phyloP scores from a whole-genome alignment of 2,329 filamentous ascomycete species.

The Neopestalotiopsis sp. region DNA sequence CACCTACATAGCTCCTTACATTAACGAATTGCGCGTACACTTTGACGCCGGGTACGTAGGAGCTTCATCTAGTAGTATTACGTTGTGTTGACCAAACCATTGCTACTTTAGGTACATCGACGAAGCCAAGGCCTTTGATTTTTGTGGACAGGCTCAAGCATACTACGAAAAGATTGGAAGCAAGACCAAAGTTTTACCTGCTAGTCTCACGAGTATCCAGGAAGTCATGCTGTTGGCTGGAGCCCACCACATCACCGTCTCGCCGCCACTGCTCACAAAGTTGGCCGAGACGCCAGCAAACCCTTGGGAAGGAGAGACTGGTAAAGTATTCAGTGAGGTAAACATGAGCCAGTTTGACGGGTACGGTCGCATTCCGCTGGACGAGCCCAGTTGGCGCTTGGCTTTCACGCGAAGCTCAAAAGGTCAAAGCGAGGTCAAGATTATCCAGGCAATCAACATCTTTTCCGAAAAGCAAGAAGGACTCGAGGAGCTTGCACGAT shows the following conservation, averaged over 20 bases:
- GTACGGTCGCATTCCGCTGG: constrained; percentile 32
- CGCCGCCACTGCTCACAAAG: constrained; percentile 54
- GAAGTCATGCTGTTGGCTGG: constrained; percentile 65
- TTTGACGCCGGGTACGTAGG: constrained; percentile 52
- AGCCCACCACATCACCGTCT: constrained; percentile 63
- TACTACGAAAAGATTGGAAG: constrained; percentile 51
- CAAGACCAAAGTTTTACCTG: constrained; percentile 58
- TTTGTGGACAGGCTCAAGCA: constrained; percentile 55
- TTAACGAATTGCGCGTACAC: constrained; percentile 69
- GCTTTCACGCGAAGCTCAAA: constrained; percentile 53
- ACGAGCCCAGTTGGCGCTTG: constrained; percentile 54
- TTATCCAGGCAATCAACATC: constrained; percentile 60
- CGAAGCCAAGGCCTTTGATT: constrained; percentile 51
- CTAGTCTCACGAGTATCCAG: constrained; percentile 59
- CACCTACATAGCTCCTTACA: constrained; percentile 68
- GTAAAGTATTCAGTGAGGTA: constrained; percentile 30
- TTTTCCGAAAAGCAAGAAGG: constrained; percentile 61
- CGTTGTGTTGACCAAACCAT: background rate
- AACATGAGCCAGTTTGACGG: constrained; percentile 21
- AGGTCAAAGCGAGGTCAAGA: constrained; percentile 55
- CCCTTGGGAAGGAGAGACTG: constrained; percentile 35
- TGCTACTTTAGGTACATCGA: constrained; percentile 48
- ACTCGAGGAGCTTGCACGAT: constrained; percentile 43
- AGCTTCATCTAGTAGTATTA: background rate
- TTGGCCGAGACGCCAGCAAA: constrained; percentile 45